Evolutionary conservation across 2,329 filamentous ascomycete genomes (phyloP).

Genomic region (Xylariaceae sp.): DNA sequence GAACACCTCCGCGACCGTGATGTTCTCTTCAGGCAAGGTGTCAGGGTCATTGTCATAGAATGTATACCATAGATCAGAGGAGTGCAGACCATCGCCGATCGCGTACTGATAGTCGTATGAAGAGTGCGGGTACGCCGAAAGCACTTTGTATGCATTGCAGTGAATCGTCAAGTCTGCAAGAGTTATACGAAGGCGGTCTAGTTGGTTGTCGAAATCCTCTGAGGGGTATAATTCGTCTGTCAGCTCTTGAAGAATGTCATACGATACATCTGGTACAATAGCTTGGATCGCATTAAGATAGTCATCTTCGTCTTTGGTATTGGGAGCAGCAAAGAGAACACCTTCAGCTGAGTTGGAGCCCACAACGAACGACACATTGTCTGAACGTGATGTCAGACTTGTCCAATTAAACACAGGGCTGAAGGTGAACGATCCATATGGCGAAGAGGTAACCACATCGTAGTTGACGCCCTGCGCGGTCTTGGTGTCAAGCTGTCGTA

Average conservation of each 20-base stretch:
- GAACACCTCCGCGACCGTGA: background rate
- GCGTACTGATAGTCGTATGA: background rate
- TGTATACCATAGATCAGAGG: background rate
- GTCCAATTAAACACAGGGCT: background rate
- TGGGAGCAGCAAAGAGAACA: constrained; percentile 2
- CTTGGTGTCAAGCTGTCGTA: background rate
- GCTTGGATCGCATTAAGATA: too few species aligned
- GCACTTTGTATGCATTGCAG: too few species aligned
- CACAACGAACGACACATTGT: background rate
- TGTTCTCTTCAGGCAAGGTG: background rate
- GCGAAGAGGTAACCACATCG: background rate
- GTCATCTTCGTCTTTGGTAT: background rate
- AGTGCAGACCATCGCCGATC: background rate
- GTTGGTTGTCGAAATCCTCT: too few species aligned
- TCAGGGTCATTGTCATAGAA: background rate
- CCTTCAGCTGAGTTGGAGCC: background rate
- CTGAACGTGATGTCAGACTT: background rate
- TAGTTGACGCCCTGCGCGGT: background rate
- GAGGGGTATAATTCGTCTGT: too few species aligned
- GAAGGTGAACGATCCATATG: constrained; percentile 2
- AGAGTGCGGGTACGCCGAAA: too few species aligned
- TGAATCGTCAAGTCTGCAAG: too few species aligned
- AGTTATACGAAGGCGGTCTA: too few species aligned
- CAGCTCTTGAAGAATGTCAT: too few species aligned
- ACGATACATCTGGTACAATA: too few species aligned